phyloP scores from a whole-genome alignment of 805 yeast species.

The Kuraishia piskuri region DNA sequence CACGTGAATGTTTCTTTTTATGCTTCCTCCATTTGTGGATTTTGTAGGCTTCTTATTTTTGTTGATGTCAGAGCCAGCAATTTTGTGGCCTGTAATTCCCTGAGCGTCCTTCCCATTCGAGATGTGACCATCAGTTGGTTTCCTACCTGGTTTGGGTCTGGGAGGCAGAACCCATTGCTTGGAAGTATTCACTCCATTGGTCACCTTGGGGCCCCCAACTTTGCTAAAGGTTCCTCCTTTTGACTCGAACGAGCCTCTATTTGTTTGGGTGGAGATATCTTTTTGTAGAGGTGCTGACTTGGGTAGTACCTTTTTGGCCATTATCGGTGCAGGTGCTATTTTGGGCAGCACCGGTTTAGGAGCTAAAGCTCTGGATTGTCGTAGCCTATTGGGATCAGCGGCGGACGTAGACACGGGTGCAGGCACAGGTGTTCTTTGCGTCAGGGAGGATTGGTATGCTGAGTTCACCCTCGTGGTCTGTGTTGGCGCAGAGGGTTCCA shows the following conservation, averaged over 20 bases:
- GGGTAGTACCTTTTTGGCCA: background rate
- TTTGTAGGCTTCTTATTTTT: conserved; percentile 4
- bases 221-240: background rate
- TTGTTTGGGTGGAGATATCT: conserved; percentile 12
- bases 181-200: conserved; percentile 27
- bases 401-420: too few species aligned
- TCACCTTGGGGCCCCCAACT: conserved; percentile 11
- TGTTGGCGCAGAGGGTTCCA: background rate
- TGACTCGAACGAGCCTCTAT: conserved; percentile 16
- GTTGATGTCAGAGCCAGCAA: conserved; percentile 6
- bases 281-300: conserved; percentile 6
- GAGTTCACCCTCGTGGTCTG: background rate
- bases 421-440: background rate
- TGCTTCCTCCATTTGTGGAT: conserved; percentile 2
- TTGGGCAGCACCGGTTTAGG: conserved; percentile 1
- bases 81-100: background rate
- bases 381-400: background rate
- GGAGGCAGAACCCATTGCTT: conserved; percentile 49
- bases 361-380: background rate
- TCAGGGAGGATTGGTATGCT: background rate
- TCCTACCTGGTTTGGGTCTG: conserved; percentile 40
- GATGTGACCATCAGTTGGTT: conserved; percentile 22
- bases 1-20: background rate
- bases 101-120: background rate
- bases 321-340: conserved; percentile 3